phyloP scores from a whole-genome alignment of 495 filamentous ascomycete genomes.

The Collariella sp. region DNA sequence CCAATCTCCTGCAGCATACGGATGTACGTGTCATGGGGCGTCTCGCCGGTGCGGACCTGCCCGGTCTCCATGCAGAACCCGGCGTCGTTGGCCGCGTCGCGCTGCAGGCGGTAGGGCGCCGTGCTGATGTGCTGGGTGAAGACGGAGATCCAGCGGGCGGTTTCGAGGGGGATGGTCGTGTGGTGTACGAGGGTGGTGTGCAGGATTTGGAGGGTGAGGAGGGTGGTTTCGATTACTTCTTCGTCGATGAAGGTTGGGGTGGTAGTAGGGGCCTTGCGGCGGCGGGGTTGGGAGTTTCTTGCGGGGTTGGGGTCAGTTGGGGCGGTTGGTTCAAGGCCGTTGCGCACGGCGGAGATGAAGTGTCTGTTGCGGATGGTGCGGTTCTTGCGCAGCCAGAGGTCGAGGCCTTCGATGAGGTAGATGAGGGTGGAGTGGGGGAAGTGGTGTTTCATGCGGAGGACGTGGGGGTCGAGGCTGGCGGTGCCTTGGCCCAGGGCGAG shows the following conservation, averaged over 20 bases:
- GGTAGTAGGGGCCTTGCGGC: constrained; percentile 32
- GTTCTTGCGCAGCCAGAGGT: constrained; percentile 60
- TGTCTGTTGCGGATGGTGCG: constrained; percentile 56
- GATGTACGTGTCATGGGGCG: constrained; percentile 58
- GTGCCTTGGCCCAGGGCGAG: constrained; percentile 40
- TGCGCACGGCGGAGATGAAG: constrained; percentile 56
- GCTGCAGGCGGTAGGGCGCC: constrained; percentile 55
- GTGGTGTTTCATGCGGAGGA: constrained; percentile 45
- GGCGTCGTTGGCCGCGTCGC: constrained; percentile 31
- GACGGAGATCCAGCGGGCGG: constrained; percentile 66
- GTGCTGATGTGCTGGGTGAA: constrained; percentile 79
- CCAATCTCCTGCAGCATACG: constrained; percentile 74
- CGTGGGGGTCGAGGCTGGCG: constrained; percentile 51
- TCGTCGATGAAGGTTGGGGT: constrained; percentile 54
- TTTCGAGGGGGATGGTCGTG: constrained; percentile 51
- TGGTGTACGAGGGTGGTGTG: constrained; percentile 66
- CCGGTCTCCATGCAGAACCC: constrained; percentile 79
- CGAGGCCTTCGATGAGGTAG: constrained; percentile 71
- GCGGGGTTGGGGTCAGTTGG: constrained; percentile 10
- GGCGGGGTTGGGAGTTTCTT: constrained; percentile 7
- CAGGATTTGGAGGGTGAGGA: constrained; percentile 61
- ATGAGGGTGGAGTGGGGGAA: constrained; percentile 51
- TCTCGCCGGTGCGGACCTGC: constrained; percentile 67
- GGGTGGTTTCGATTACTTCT: constrained; percentile 62
- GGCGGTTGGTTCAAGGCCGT: constrained; percentile 33